Percentiles rank a stretch among this genome's conserved stretches.
Conservation (phyloP, 1,139 yeast genomes). For the Lodderomyces theae region DNA sequence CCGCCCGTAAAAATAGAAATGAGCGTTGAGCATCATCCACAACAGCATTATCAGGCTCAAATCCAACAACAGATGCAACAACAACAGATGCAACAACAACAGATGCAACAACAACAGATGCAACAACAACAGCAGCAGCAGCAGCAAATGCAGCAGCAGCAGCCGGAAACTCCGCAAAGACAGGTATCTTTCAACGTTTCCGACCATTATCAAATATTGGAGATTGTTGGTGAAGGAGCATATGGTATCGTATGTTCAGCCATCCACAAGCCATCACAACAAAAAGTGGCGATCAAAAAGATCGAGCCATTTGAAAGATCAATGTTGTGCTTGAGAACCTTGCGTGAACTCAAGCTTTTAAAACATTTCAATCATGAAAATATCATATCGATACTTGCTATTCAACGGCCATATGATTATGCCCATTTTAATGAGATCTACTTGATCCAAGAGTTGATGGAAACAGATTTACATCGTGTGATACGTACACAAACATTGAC, state of each 20-base stretch:
- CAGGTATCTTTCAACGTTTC: conserved; percentile 31
- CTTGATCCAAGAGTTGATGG: conserved; percentile 70
- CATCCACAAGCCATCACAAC: conserved; percentile 36
- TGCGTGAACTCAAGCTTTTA: conserved; percentile 41
- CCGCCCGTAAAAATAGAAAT: no score
- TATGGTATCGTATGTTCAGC: conserved; percentile 47
- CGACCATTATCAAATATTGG: conserved; percentile 35
- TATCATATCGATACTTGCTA: conserved; percentile 36
- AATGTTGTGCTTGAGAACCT: conserved; percentile 37
- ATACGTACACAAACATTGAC: conserved; percentile 51
- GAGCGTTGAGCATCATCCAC: conserved; percentile 6
- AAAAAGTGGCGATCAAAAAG: conserved; percentile 43
- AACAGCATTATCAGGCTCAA: conserved; percentile 3
- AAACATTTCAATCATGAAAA: conserved; percentile 40
- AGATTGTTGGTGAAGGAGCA: conserved; percentile 48
- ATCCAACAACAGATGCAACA: conserved; percentile 8
- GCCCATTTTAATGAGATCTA: conserved; percentile 61
- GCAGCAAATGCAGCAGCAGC: conserved; percentile 4
- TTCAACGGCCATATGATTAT: conserved; percentile 35
- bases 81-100: background rate
- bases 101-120: conserved; percentile 6
- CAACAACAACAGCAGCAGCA: conserved; percentile 3
- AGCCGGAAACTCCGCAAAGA: conserved; percentile 9
- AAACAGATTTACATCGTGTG: conserved; percentile 61
- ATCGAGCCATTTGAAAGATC: conserved; percentile 40